phyloP scores from a whole-genome alignment of 2,329 filamentous ascomycete genomes.

The Hymenoscyphus scutula region DNA sequence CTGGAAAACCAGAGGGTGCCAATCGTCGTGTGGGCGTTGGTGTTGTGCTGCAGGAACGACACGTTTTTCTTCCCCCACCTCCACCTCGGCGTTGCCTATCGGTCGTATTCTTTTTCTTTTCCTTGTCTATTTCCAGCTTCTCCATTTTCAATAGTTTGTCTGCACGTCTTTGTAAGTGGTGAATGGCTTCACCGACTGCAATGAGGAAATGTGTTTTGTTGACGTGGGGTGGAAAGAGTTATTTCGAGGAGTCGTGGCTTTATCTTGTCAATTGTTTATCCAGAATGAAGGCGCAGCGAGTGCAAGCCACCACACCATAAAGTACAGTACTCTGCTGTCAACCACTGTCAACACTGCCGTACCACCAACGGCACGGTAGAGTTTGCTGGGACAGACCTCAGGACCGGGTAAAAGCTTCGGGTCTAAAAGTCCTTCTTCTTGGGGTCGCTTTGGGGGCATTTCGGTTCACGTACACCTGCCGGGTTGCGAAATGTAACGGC shows the following conservation, averaged over 20 bases:
- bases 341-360: neutral
- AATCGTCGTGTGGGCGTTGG: neutral
- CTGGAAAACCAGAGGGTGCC: constrained; percentile 5
- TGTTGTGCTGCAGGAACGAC: constrained; percentile 8
- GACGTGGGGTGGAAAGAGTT: neutral
- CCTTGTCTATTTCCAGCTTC: constrained; percentile 7
- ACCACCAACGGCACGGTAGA: neutral
- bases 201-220: constrained; percentile 7
- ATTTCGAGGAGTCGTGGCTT: constrained; percentile 13
- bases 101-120: neutral
- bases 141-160: constrained; percentile 9
- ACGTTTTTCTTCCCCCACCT: neutral
- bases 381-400: neutral
- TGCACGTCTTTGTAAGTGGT: constrained; percentile 5
- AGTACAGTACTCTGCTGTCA: constrained; percentile 1
- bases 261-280: neutral
- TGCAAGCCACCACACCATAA: constrained; percentile 7
- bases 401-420: neutral
- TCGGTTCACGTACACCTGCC: neutral
- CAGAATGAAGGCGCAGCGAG: constrained; percentile 7
- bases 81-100: neutral
- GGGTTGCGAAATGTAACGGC: constrained; percentile 1
- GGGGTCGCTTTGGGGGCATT: neutral
- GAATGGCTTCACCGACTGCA: neutral
- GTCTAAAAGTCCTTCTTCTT: neutral